These are phyloP conservation scores for Hypoxylon lienhwacheense DNA, from an alignment of 495 filamentous ascomycete genomes.

Conservation along the genomic window DNA sequence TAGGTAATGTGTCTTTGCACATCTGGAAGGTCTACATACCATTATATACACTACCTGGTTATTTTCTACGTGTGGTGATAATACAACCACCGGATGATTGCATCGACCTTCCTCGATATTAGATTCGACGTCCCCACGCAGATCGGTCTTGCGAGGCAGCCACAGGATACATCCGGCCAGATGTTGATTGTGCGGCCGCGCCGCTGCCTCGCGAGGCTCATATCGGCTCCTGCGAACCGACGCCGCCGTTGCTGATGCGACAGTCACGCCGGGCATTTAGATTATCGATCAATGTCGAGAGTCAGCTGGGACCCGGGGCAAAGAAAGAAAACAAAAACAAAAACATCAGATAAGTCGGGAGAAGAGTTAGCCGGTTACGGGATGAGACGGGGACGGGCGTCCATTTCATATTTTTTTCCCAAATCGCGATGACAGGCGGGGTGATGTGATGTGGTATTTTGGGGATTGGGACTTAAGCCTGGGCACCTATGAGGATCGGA, in stretches of 20 bases:
- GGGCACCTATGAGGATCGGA: constrained; percentile 24
- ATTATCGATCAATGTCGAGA: not conserved
- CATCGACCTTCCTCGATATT: constrained; percentile 30
- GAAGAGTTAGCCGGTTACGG: not conserved
- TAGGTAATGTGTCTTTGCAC: too few species aligned
- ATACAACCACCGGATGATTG: constrained; percentile 36
- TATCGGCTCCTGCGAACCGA: constrained; percentile 13
- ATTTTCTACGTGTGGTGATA: constrained; percentile 24
- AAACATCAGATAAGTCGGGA: constrained; percentile 1
- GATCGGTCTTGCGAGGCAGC: constrained; percentile 24
- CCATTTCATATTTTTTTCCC: constrained; percentile 6
- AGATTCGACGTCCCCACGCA: constrained; percentile 11
- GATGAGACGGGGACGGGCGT: not conserved
- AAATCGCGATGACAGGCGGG: constrained; percentile 10
- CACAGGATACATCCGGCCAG: constrained; percentile 36
- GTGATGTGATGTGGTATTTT: constrained; percentile 32
- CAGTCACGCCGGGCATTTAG: constrained; percentile 21
- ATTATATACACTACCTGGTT: constrained; percentile 30
- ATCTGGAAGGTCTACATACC: constrained; percentile 20
- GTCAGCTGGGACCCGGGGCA: not conserved
- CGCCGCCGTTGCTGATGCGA: constrained; percentile 14
- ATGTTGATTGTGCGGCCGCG: not conserved
- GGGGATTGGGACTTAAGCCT: constrained; percentile 20
- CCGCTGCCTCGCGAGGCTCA: constrained; percentile 3
- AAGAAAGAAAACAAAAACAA: not conserved